Conservation (phyloP, 2,329 filamentous ascomycete species). For the Capronia epimyces region DNA sequence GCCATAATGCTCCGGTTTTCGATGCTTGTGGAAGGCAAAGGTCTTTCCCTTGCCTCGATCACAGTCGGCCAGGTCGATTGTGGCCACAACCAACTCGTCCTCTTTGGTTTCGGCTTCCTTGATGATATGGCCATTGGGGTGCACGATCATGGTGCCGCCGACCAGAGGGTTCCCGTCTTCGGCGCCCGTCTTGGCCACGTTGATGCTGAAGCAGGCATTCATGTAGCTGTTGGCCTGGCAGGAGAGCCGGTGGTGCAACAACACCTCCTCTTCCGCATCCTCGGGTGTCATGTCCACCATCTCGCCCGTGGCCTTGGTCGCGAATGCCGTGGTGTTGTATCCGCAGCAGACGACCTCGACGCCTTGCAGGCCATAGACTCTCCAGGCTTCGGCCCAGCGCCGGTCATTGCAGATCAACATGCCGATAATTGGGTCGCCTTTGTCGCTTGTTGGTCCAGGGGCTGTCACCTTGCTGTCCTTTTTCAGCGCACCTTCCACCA, state of each 20-base stretch:
- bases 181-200: slow-evolving; percentile 45
- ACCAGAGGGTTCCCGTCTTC: slow-evolving; percentile 49
- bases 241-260: slow-evolving; percentile 49
- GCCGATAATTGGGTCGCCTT: slow-evolving; percentile 48
- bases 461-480: slow-evolving; percentile 4
- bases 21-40: slow-evolving; percentile 29
- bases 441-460: slow-evolving; percentile 20
- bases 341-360: slow-evolving; percentile 46
- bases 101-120: slow-evolving; percentile 44
- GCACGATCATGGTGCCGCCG: slow-evolving; percentile 44
- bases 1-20: slow-evolving; percentile 31
- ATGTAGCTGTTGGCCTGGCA: slow-evolving; percentile 51
- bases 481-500: slow-evolving; percentile 34
- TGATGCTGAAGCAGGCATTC: slow-evolving; percentile 49
- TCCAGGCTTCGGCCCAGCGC: slow-evolving; percentile 51
- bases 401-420: slow-evolving; percentile 55
- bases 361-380: slow-evolving; percentile 49
- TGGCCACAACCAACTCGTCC: slow-evolving; percentile 49
- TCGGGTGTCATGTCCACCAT: slow-evolving; percentile 1
- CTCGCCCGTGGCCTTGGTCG: slow-evolving; percentile 36
- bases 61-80: slow-evolving; percentile 46
- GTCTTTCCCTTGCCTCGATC: slow-evolving; percentile 41
- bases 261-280: slow-evolving; percentile 33
- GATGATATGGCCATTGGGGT: slow-evolving; percentile 46
- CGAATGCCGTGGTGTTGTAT: slow-evolving; percentile 48